Conservation (phyloP, 1,139 yeast genomes). For the Candida freyschussii region DNA sequence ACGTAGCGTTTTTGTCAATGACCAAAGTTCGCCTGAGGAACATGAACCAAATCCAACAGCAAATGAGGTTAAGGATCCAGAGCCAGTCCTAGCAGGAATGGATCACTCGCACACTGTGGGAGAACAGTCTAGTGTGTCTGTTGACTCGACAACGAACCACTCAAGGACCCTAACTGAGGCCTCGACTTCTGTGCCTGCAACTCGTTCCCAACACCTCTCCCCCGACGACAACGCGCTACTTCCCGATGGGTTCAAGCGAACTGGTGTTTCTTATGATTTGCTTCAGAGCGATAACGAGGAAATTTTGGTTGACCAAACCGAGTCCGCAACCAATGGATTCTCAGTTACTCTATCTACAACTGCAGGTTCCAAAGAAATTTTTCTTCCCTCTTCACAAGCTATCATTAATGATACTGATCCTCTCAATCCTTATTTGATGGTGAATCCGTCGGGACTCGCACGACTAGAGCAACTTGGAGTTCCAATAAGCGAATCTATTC, state of each 20-base stretch:
- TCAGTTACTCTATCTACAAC: slow-evolving; percentile 14
- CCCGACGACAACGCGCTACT: too few relatives aligned
- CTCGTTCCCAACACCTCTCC: too few relatives aligned
- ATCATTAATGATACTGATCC: slow-evolving; percentile 38
- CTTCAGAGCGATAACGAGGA: slow-evolving; percentile 3
- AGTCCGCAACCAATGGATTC: slow-evolving; percentile 8
- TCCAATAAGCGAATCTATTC: slow-evolving; percentile 12
- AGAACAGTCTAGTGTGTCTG: too few relatives aligned
- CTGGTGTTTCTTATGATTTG: slow-evolving; percentile 18
- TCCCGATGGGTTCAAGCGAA: slow-evolving; percentile 6
- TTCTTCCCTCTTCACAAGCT: slow-evolving; percentile 37
- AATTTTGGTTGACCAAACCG: slow-evolving; percentile 10
- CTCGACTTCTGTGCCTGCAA: too few relatives aligned
- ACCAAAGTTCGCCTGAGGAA: slow-evolving; percentile 1
- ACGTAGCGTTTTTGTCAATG: slow-evolving; percentile 9
- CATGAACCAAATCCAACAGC: not conserved
- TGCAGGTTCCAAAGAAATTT: slow-evolving; percentile 21
- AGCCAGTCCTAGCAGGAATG: too few relatives aligned
- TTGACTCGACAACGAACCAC: too few relatives aligned
- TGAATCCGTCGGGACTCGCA: slow-evolving; percentile 38
- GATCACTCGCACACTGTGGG: too few relatives aligned
- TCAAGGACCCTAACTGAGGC: too few relatives aligned
- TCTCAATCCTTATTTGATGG: slow-evolving; percentile 36
- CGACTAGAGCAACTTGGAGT: slow-evolving; percentile 26
- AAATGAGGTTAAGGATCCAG: not conserved